Conservation (phyloP, 192 early-diverging fungal species). For the Coemansia guatemalensis region DNA sequence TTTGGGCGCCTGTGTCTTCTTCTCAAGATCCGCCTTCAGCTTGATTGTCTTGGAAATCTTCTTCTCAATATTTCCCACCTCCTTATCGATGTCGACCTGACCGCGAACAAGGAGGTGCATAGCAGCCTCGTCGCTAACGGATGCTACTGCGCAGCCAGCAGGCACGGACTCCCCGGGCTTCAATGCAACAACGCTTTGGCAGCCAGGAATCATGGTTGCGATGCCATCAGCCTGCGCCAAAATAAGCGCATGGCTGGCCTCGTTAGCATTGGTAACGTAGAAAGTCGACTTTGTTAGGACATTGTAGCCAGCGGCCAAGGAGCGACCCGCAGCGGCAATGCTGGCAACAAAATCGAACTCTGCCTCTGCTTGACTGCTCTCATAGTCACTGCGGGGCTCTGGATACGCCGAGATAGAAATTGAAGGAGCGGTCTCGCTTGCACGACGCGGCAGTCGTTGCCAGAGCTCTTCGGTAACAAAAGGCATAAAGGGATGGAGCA, state of each 20-base stretch:
- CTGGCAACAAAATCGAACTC: slow-evolving; percentile 80
- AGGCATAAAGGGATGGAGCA: slow-evolving; percentile 98
- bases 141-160: slow-evolving; percentile 74
- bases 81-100: slow-evolving; percentile 77
- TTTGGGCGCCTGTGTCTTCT: slow-evolving; percentile 65
- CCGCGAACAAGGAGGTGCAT: slow-evolving; percentile 80
- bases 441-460: slow-evolving; percentile 88
- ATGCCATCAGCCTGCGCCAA: slow-evolving; percentile 64
- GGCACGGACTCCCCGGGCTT: slow-evolving; percentile 59
- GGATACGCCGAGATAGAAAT: slow-evolving; percentile 70
- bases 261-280: slow-evolving; percentile 59
- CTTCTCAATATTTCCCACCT: slow-evolving; percentile 76
- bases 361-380: slow-evolving; percentile 66
- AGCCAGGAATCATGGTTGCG: slow-evolving; percentile 71
- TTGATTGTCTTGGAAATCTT: slow-evolving; percentile 70
- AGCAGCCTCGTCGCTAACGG: slow-evolving; percentile 68
- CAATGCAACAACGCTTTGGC: slow-evolving; percentile 66
- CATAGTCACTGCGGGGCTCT: slow-evolving; percentile 51
- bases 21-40: slow-evolving; percentile 57
- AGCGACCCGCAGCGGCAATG: slow-evolving; percentile 74
- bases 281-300: slow-evolving; percentile 57
- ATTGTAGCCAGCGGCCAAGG: slow-evolving; percentile 75
- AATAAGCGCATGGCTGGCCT: slow-evolving; percentile 52
- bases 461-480: slow-evolving; percentile 99
- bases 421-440: slow-evolving; percentile 52